Evolutionary conservation across 2,329 filamentous ascomycete genomes (phyloP).

Genomic region (Aureobasidium sp.): DNA sequence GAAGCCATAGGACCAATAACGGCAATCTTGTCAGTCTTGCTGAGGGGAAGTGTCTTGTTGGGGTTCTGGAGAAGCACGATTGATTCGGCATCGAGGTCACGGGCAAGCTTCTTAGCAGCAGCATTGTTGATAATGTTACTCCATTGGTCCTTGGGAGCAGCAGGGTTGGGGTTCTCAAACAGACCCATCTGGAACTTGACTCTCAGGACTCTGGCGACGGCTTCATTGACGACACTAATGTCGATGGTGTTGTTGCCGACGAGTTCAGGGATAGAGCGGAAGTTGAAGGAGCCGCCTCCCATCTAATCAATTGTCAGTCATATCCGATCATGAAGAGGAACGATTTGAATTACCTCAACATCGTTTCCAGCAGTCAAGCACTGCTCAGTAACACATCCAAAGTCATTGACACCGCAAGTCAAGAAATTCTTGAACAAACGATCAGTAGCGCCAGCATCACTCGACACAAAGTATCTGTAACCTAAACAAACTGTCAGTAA

Average conservation of each 20-base stretch:
- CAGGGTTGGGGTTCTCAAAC: constrained; percentile 62
- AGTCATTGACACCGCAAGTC: constrained; percentile 53
- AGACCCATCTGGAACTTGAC: constrained; percentile 63
- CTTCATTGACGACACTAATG: constrained; percentile 52
- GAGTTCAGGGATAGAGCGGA: constrained; percentile 56
- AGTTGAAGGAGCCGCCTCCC: constrained; percentile 65
- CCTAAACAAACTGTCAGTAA: constrained; percentile 21
- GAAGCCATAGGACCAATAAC: constrained; percentile 70
- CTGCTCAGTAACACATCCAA: constrained; percentile 54
- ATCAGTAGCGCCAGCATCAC: constrained; percentile 64
- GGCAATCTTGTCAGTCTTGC: constrained; percentile 56
- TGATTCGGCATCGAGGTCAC: constrained; percentile 58
- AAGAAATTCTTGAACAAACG: constrained; percentile 56
- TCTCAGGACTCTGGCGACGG: constrained; percentile 56
- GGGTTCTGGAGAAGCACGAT: constrained; percentile 69
- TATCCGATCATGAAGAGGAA: background rate
- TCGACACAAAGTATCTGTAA: constrained; percentile 59
- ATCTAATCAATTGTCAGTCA: background rate
- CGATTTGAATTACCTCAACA: constrained; percentile 40
- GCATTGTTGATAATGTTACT: constrained; percentile 54
- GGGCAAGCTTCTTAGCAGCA: constrained; percentile 51
- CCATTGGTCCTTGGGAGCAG: constrained; percentile 48
- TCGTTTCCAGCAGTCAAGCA: constrained; percentile 62
- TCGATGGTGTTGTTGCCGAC: constrained; percentile 54
- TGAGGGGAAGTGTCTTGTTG: constrained; percentile 53